Base-by-base conservation (phyloP, 495 filamentous ascomycete species). In the Bacidia gigantensis region DNA sequence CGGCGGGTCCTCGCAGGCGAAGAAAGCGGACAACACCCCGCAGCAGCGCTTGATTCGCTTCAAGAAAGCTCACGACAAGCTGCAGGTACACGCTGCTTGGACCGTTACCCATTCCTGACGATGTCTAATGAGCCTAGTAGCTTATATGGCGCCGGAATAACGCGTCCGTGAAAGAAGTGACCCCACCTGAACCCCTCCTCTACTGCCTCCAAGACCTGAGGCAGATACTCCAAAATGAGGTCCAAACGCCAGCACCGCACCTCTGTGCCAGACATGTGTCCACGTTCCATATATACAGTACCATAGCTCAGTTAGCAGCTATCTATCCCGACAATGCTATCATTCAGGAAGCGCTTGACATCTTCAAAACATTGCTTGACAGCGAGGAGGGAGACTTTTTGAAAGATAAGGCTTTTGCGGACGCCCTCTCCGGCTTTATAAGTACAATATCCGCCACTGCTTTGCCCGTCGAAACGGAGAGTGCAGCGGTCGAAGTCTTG, bases 351-450 rank as follows among this genome's bases (percentile, higher is more conserved):
- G 84, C 83, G n/a, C 83, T 95, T 29, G 68, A 77, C 12, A 77
- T 94, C 57, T 95, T 95, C 67, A 84, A 83, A 41, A 87, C 84
- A 5, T 73, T 99, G 44, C 84, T 99, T 56, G 90, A 99, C 58
- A 89, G 87, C 62, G 90, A 96, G 64, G 88, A 95, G 63, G 89
- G 95, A 59, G 84, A 87, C 39, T 92, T 96, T 55, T 79, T 95
- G 23, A 84, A 88, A 56, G 87, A 83, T 57, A 76, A 84, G 26
- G 71, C 75, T 32, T 99, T 99, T 63, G 86, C 90, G 2, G 77
- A 81, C 44, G 83, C 84, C 55, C 64, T 97, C 56, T 89, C 94
- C 55, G 82, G 82, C 54, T 75, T 97, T 51, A 74, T 95, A 3
- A 67, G 69, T 9, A 68, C 67, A 12, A 82, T 86, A 26, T 74